Conservation (phyloP, 2,329 filamentous ascomycete species). For the Alternaria sp. region DNA sequence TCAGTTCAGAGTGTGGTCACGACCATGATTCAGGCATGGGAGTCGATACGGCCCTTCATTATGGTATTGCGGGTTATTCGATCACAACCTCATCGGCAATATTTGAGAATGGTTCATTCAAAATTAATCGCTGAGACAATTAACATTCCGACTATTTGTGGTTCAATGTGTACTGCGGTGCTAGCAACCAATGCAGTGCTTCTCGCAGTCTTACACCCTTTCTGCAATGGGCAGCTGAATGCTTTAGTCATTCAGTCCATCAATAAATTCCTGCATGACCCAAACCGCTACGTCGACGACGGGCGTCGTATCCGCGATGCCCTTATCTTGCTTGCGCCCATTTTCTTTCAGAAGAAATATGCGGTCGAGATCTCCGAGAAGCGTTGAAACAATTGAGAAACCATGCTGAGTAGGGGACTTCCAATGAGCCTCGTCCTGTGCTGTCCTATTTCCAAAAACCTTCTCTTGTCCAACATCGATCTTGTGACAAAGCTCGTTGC, state of each 20-base stretch:
- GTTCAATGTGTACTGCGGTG: background rate
- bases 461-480: background rate
- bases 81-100: background rate
- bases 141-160: no score
- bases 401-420: background rate
- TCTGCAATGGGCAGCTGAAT: background rate
- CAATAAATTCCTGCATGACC: background rate
- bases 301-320: background rate
- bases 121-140: background rate
- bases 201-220: background rate
- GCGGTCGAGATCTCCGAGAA: background rate
- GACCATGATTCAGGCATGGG: background rate
- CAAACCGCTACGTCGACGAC: background rate
- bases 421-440: background rate
- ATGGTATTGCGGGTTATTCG: background rate
- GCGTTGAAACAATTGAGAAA: background rate
- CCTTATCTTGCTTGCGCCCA: background rate
- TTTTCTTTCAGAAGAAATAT: background rate
- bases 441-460: background rate
- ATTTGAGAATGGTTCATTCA: background rate
- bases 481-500: slow-evolving; percentile 3
- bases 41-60: background rate
- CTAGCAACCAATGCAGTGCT: background rate
- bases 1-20: background rate
- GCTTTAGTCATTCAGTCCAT: background rate